Evolutionary conservation across 768 basidiomycete species (phyloP), one percentile per base, ranked within the genome.

Genomic region (Zangia roseola): DNA sequence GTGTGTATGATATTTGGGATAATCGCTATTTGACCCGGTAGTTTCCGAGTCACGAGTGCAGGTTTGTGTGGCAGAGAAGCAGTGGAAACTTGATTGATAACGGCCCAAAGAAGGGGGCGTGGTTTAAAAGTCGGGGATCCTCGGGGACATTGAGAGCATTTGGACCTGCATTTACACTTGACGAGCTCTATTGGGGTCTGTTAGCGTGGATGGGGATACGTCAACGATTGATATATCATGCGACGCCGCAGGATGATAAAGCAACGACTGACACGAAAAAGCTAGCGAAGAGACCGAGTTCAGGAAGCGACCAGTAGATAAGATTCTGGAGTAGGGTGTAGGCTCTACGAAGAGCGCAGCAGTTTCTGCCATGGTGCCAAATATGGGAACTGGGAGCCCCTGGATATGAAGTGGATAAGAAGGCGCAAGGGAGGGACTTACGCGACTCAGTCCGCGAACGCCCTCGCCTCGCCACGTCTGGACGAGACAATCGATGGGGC

Each of bases 101-200:
- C n/a, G 19, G 20, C 49, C 10, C 42, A 60, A 60, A 33, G 50
- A 54, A 25, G 59, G 55, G n/a, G 47, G 51, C 35, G 36, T 49
- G 37, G 54, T 53, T 19, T 31, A 31, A 12, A 57, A 54, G 45
- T 50, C 39, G 17, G 53, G 52, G 14, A 57, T 42, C 40, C 42
- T 47, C 17, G 50, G 55, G 36, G 60, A 50, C 17, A 41, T 19
- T 43, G 58, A 25, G 13, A 92, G 81, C 79, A 90, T 85, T 63
- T 94, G 90, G 5, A 93, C 92, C 63, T 94, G 91, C 92, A 94
- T 94, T 91, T 89, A 74, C 91, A 93, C 70, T 95, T 94, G 59
- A 95, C 79, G 35, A 93, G 83, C 62, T 95, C 92, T 52, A 94
- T 88, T n/a, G 92, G 94, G 0, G 91, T 94, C 88, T 92, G 31